Base-by-base conservation (phyloP, 305 asterid genomes). In the Fraxinus nigra region DNA sequence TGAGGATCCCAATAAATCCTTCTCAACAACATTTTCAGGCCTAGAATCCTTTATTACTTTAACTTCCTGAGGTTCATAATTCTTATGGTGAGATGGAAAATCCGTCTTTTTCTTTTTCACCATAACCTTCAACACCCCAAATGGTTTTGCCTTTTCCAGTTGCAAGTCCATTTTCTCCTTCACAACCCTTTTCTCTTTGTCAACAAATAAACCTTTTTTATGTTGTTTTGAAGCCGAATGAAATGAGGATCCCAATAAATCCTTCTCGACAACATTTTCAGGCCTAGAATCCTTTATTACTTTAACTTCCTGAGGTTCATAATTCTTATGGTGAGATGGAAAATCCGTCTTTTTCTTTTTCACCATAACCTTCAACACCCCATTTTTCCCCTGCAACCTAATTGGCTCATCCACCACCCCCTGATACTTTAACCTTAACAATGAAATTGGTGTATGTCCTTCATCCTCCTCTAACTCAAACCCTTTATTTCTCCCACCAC, bases 121-220 rank as follows among this genome's bases (percentile, higher is more conserved):
- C 97, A 95, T 92, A 72, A 95, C 98, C 90, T 95, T 95, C 87
- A 95, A 84, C 34, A 95, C 98, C 83, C 98, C 98, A 81, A n/a
- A n/a, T n/a, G n/a, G n/a, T n/a, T 90, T 90, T 26, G 75, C 75
- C 54, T 76, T 89, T 82, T 87, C 90, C 85, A 81, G 51, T 83
- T 88, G 91, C 56, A 85, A 82, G 83, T 85, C 91, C 77, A 75
- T 84, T 81, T 79, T 83, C 88, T 93, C 88, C 84, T 84, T 86
- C 59, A 84, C 91, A 74, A 46, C 87, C 81, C 76, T 88, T 86
- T 70, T 86, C 89, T 85, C 91, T 77, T 82, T 87, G 43, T 88
- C 88, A 48, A 77, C 72, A 65, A 78, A 73, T 69, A 86, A 84
- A 33, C 85, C 89, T 81, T 86, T 87, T 79, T 83, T 91, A 37